These are phyloP conservation scores for Oryza officinalis DNA, from an alignment of 176 grass and related monocot species.

Conservation along the genomic window DNA sequence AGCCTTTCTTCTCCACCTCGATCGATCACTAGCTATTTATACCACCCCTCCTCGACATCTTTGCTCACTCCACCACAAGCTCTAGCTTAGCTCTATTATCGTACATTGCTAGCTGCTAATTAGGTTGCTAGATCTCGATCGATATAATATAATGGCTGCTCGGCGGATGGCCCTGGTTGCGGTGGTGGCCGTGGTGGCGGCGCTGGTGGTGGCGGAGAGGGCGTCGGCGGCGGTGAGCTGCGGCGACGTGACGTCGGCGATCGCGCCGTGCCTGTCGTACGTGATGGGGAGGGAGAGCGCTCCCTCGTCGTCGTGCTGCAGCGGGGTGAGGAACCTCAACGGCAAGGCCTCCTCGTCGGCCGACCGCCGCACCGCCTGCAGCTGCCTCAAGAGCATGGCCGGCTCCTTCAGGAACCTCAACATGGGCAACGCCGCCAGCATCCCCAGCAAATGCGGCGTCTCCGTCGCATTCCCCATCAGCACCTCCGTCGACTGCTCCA, in stretches of 20 bases:
- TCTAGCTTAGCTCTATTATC: too few relatives aligned
- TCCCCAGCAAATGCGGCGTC: conserved; percentile 38
- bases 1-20: background rate
- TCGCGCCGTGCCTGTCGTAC: conserved; percentile 54
- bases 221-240: conserved; percentile 33
- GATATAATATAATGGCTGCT: background rate
- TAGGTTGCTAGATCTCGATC: background rate
- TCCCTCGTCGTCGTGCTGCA: conserved; percentile 42
- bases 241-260: conserved; percentile 39
- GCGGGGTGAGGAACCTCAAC: conserved; percentile 34
- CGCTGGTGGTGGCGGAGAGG: conserved; percentile 7
- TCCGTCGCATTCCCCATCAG: conserved; percentile 34
- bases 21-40: background rate
- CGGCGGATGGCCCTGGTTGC: background rate
- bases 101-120: too few relatives aligned
- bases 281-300: background rate
- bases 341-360: conserved; percentile 23
- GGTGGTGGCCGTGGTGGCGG: conserved; percentile 6
- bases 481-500: conserved; percentile 30
- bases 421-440: conserved; percentile 28
- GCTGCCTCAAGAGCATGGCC: conserved; percentile 27
- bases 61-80: background rate
- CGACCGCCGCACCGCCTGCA: conserved; percentile 27
- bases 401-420: background rate
- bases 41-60: background rate